A percentile compares a stretch with the other conserved stretches of the same genome.
These are phyloP conservation scores for Lepidium didymum DNA, from an alignment of 345 rosid species.

Conservation along the genomic window DNA sequence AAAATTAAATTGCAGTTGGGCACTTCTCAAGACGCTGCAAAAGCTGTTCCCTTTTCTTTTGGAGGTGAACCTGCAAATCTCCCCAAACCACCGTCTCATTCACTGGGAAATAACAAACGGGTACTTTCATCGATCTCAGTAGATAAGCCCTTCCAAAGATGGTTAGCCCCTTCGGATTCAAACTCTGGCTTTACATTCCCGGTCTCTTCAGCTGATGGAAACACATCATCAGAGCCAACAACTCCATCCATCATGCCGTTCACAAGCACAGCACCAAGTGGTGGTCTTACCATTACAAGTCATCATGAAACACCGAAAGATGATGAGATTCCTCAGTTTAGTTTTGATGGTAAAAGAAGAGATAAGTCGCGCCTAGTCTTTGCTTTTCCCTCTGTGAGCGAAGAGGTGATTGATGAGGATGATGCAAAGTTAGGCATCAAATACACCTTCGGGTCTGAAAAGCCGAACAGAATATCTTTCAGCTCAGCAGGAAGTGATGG, in stretches of 20 bases:
- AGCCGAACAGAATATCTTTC: constrained; percentile 52
- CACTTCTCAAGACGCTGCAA: constrained; percentile 36
- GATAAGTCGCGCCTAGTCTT: constrained; percentile 39
- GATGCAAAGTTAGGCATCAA: constrained; percentile 42
- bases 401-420: constrained; percentile 15
- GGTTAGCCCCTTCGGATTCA: constrained; percentile 45
- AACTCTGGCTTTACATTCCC: constrained; percentile 66
- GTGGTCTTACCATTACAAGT: constrained; percentile 3
- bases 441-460: constrained; percentile 60
- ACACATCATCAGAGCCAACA: constrained; percentile 60
- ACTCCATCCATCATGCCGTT: constrained; percentile 71
- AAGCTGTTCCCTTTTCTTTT: constrained; percentile 25
- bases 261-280: constrained; percentile 13
- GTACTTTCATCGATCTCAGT: constrained; percentile 50
- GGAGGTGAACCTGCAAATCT: constrained; percentile 24
- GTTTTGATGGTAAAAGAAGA: constrained; percentile 42
- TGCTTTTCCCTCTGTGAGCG: constrained; percentile 49
- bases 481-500: constrained; percentile 45
- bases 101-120: constrained; percentile 45
- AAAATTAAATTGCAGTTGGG: constrained; percentile 9
- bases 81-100: constrained; percentile 40
- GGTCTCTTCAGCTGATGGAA: constrained; percentile 44
- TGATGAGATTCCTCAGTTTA: constrained; percentile 43
- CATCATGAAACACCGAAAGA: constrained; percentile 37
- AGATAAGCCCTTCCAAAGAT: constrained; percentile 43